A percentile compares a stretch with the other conserved stretches of the same genome.
Conservation (phyloP, 2,329 filamentous ascomycete species). For the Aschersonia sp. region DNA sequence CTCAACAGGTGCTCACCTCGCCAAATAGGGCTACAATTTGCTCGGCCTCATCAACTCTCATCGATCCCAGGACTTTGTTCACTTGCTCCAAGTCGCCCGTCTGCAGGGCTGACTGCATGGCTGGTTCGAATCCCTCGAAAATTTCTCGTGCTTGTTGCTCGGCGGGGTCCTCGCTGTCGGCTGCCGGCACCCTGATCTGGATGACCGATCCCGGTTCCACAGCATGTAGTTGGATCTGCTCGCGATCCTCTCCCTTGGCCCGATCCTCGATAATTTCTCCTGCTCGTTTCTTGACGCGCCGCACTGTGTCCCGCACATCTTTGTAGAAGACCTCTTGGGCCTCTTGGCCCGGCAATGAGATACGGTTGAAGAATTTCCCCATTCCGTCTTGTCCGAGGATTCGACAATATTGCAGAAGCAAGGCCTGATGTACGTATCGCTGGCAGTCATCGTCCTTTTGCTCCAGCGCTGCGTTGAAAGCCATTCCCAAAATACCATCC, state of each 20-base stretch:
- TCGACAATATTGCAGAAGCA: conserved; percentile 89
- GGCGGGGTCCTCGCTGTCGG: conserved; percentile 50
- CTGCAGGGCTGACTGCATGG: conserved; percentile 69
- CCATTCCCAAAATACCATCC: conserved; percentile 79
- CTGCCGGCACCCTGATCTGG: conserved; percentile 67
- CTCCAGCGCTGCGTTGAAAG: conserved; percentile 77
- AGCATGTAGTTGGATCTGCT: conserved; percentile 95
- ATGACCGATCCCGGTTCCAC: conserved; percentile 89
- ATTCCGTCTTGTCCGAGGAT: conserved; percentile 81
- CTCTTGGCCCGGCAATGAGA: conserved; percentile 79
- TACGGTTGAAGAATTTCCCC: conserved; percentile 86
- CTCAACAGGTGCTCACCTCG: conserved; percentile 34
- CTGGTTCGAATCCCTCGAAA: conserved; percentile 72
- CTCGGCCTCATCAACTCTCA: conserved; percentile 81
- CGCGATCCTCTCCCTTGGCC: conserved; percentile 43
- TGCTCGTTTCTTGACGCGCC: conserved; percentile 63
- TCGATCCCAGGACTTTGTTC: conserved; percentile 54
- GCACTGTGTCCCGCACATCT: conserved; percentile 82
- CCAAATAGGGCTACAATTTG: conserved; percentile 69
- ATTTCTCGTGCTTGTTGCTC: conserved; percentile 53
- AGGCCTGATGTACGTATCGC: conserved; percentile 84
- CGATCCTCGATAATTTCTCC: conserved; percentile 51
- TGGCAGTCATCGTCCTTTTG: conserved; percentile 61
- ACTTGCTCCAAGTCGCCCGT: conserved; percentile 65
- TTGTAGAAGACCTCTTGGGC: conserved; percentile 84